These are phyloP conservation scores for Eimeria falciformis DNA, from an alignment of 169 alveolate genomes.

Conservation along the genomic window DNA sequence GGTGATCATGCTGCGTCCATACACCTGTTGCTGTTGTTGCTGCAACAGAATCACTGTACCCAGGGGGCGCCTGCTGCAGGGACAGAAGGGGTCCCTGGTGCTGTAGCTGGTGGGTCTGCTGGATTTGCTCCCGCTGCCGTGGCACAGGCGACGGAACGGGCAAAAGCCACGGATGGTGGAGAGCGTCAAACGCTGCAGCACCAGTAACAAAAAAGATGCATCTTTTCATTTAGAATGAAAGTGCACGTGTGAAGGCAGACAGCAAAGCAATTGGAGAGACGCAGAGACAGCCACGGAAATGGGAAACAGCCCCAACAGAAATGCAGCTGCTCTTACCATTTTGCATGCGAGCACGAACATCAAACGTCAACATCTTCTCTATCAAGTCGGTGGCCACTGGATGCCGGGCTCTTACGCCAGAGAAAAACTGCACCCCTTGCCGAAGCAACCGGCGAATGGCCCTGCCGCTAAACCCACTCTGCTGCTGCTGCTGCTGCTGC, in stretches of 20 bases:
- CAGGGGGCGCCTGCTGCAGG: background rate
- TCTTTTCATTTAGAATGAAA: too few relatives aligned
- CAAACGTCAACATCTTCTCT: slow-evolving; percentile 37
- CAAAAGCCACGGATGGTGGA: slow-evolving; percentile 71
- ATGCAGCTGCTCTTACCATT: background rate
- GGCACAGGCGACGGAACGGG: slow-evolving; percentile 38
- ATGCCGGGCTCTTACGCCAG: background rate
- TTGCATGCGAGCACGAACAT: slow-evolving; percentile 15
- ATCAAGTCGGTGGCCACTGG: slow-evolving; percentile 69
- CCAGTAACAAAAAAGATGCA: background rate
- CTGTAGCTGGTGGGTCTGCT: slow-evolving; percentile 2
- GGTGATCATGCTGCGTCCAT: background rate
- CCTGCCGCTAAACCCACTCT: slow-evolving; percentile 5
- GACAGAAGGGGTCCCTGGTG: background rate
- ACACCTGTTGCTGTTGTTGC: slow-evolving; percentile 11
- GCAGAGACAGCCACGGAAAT: slow-evolving; percentile 3
- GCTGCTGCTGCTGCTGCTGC: slow-evolving; percentile 44
- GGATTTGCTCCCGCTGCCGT: background rate
- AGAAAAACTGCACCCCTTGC: slow-evolving; percentile 50
- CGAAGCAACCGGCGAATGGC: slow-evolving; percentile 34
- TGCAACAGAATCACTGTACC: too few relatives aligned
- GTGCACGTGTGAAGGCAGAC: too few relatives aligned
- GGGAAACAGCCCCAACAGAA: background rate
- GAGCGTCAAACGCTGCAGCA: slow-evolving; percentile 65
- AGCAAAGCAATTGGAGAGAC: too few relatives aligned